phyloP scores from a whole-genome alignment of 78 protist genomes.

The Parvularia atlantis region DNA sequence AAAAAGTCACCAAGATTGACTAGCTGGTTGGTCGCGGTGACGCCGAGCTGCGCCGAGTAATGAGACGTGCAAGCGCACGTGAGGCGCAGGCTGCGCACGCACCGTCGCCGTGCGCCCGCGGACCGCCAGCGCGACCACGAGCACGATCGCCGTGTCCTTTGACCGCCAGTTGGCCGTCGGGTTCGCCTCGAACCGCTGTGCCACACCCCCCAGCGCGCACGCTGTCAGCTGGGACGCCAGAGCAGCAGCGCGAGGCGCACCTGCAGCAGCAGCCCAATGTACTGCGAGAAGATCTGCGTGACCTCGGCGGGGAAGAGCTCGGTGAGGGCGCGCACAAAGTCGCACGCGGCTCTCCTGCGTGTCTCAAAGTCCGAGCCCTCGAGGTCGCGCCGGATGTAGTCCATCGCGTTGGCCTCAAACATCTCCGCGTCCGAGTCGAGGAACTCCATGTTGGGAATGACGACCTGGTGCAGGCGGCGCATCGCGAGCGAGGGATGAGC shows the following conservation, averaged over 20 bases:
- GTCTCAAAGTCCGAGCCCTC: neutral
- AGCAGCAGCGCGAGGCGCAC: too few relatives aligned
- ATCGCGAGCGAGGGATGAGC: too few relatives aligned
- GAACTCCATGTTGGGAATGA: conserved; percentile 2
- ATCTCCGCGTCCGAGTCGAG: neutral
- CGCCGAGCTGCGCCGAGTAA: too few relatives aligned
- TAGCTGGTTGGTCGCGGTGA: too few relatives aligned
- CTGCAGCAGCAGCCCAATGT: neutral
- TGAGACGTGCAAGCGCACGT: too few relatives aligned
- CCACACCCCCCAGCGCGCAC: too few relatives aligned
- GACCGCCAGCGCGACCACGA: neutral
- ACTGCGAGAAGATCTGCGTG: neutral
- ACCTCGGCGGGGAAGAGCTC: neutral
- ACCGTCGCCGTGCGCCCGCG: neutral
- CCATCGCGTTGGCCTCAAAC: neutral
- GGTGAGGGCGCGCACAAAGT: neutral
- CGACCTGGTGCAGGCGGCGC: too few relatives aligned
- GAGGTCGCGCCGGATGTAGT: neutral
- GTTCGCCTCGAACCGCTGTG: neutral
- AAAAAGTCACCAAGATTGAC: too few relatives aligned
- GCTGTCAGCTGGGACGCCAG: too few relatives aligned
- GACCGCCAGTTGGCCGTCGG: neutral
- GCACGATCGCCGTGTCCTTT: neutral
- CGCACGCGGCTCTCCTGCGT: neutral
- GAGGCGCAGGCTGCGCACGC: neutral